A percentile compares a stretch with the other conserved stretches of the same genome.
Evolutionary conservation across 2,329 filamentous ascomycete species (phyloP).

Genomic region (Nothophaeocryptopus gaeumannii): DNA sequence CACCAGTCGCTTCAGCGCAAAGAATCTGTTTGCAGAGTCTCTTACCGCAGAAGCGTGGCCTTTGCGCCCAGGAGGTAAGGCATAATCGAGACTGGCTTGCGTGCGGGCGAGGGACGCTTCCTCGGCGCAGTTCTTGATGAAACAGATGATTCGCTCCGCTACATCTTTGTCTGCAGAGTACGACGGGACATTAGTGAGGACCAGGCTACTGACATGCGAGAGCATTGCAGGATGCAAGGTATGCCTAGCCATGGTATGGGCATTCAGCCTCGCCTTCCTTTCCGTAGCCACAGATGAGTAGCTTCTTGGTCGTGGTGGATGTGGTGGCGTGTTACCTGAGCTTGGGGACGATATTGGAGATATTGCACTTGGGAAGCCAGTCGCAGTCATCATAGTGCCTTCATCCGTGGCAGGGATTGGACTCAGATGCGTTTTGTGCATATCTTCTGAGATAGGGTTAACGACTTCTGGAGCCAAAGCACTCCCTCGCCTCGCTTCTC

Average conservation of each 20-base stretch:
- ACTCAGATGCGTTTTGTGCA: slow-evolving; percentile 17
- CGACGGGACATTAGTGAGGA: slow-evolving; percentile 56
- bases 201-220: slow-evolving; percentile 53
- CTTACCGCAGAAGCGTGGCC: slow-evolving; percentile 49
- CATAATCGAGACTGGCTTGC: slow-evolving; percentile 56
- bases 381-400: slow-evolving; percentile 8
- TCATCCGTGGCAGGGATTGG: slow-evolving; percentile 24
- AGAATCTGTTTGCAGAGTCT: slow-evolving; percentile 40
- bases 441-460: slow-evolving; percentile 20
- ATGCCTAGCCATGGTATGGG: slow-evolving; percentile 22
- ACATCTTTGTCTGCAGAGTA: slow-evolving; percentile 37
- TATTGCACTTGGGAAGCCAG: slow-evolving; percentile 2
- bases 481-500: slow-evolving; percentile 40
- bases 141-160: slow-evolving; percentile 49
- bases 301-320: slow-evolving; percentile 22
- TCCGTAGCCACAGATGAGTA: slow-evolving; percentile 32
- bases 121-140: slow-evolving; percentile 56
- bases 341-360: background rate
- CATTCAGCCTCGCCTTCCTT: slow-evolving; percentile 28
- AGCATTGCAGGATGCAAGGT: slow-evolving; percentile 55
- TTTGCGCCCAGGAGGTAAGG: slow-evolving; percentile 56
- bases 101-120: slow-evolving; percentile 53
- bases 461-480: slow-evolving; percentile 48
- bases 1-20: slow-evolving; percentile 55
- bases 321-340: slow-evolving; percentile 9